Conservation (phyloP, 371 early-diverging fungal genomes). For the Mortierella sp. region DNA sequence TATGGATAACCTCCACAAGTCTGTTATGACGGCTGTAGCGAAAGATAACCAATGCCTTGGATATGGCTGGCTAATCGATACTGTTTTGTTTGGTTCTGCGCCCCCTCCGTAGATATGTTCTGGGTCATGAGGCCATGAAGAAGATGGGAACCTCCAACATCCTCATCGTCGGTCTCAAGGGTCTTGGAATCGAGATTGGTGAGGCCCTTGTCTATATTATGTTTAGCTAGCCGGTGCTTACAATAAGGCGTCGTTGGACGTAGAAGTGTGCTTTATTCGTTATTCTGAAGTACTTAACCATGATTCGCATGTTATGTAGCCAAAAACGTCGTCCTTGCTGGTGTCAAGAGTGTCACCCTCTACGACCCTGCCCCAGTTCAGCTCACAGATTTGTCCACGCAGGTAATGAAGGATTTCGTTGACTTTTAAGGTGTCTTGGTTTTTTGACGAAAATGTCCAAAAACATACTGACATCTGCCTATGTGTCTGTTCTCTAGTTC, state of each 20-base stretch:
- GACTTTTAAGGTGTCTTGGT: too few relatives aligned
- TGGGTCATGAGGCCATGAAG: conserved; percentile 99
- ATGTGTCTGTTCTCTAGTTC: conserved; percentile 71
- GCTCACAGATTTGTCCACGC: conserved; percentile 93
- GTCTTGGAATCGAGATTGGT: conserved; percentile 99
- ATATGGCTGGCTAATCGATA: too few relatives aligned
- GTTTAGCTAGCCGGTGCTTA: too few relatives aligned
- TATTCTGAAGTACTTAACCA: too few relatives aligned
- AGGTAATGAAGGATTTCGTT: conserved; percentile 63
- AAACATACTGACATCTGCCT: background rate
- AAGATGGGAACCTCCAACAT: conserved; percentile 98
- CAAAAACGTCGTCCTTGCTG: conserved; percentile 99
- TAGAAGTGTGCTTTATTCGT: too few relatives aligned
- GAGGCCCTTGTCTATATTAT: conserved; percentile 26
- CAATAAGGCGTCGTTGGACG: too few relatives aligned
- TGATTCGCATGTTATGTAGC: conserved; percentile 74
- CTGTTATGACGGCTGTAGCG: too few relatives aligned
- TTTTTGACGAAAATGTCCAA: too few relatives aligned
- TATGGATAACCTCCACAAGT: too few relatives aligned
- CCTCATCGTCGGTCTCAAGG: conserved; percentile 96
- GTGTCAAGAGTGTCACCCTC: conserved; percentile 97
- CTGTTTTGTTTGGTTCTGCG: too few relatives aligned
- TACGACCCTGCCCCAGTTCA: conserved; percentile 87
- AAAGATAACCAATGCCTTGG: too few relatives aligned
- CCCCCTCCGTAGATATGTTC: conserved; percentile 84